Base-by-base conservation (phyloP, 495 filamentous ascomycete genomes). In the Jackrogersella minutella region DNA sequence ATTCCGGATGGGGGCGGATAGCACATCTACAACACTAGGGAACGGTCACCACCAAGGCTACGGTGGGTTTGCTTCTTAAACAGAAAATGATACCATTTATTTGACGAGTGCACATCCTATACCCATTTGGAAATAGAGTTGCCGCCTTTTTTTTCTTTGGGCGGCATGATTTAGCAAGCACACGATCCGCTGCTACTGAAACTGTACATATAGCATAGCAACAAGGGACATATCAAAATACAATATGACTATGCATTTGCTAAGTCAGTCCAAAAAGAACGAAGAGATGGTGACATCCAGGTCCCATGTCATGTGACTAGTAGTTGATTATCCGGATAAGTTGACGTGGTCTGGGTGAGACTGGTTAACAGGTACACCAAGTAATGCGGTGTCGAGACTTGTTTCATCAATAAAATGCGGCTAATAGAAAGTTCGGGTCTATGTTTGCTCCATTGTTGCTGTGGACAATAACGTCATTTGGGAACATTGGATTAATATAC, bases 81-180 rank as follows among this genome's bases (percentile, higher is more conserved):
- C 6, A 51, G 51, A 62, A 69, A 69, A 62, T 65, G 66, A 69
- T 69, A 69, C 61, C 66, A 69, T 44, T 50, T 61, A 65, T 65
- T 52, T 58, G 41, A 64, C 41, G 43, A 51, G 60, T 43, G 51
- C 28, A 62, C 46, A 65, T 50, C 52, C 31, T 69, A 69, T 69
- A 69, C 66, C 66, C 66, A 55, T 57, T 57, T 43, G 44, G 61
- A 61, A 64, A 57, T 36, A 56, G 37, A 43, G 44, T 21, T 36
- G 37, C 28, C n/a, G 8, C 49, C n/a, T 59, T 49, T 53, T 17
- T 49, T 44, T 28, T 50, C 13, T 31, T 53, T 16, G 21, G 55
- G 36, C 39, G 60, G 34, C 50, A n/a, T 26, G 61, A 21, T 37
- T 43, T 49, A 19, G 54, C 21, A 51, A 21, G 28, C 55, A 59